Base-by-base conservation (phyloP, 2,329 filamentous ascomycete species). In the Hymenotorrendiella dingleyae region DNA sequence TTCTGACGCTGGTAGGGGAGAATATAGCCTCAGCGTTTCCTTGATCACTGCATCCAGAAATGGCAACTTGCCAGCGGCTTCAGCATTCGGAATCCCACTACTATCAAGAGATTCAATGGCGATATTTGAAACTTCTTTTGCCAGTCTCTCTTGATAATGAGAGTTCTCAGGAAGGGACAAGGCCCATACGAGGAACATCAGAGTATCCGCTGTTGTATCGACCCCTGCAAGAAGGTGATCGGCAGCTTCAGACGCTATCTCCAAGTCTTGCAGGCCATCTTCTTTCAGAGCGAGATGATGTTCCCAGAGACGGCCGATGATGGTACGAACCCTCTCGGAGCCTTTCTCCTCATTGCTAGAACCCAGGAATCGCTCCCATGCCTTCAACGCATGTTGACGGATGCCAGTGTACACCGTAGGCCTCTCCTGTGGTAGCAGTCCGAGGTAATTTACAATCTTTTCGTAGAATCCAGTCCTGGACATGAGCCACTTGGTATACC, bases 221-320 rank as follows among this genome's bases (percentile, higher is more conserved):
- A 75, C 72, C 0, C 72, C 73, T 0, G 72, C 73, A 0, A 72
- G 60, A 10, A 76, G 63, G 45, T 77, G 73, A 41, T 77, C 73
- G 1, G 72, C 72, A 10, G 64, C 67, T 54, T 77, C 73, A 0
- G 71, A 72, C 0, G 73, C 73, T 28, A 73, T 69, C 16, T 74
- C 69, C 6, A 72, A 50, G 23, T 68, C 66, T 8, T 62, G 58
- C 3, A 72, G 52, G 3, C 54, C 50, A 7, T 42, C 42, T 2
- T 49, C 42, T 23, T 56, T 62, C 3, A 55, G 50, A 5, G 54
- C 44, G 16, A 57, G 16, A 27, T 64, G 61, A 24, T 63, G 48
- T 14, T 60, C 52, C 58, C 64, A 67, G 3, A 73, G 58, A 6
- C 59, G 58, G 1, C 54, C 55, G 7, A 71, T 61, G 40, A 72